These are phyloP conservation scores for Didymella pomorum DNA, from an alignment of 2,329 filamentous ascomycete species.

Conservation along the genomic window DNA sequence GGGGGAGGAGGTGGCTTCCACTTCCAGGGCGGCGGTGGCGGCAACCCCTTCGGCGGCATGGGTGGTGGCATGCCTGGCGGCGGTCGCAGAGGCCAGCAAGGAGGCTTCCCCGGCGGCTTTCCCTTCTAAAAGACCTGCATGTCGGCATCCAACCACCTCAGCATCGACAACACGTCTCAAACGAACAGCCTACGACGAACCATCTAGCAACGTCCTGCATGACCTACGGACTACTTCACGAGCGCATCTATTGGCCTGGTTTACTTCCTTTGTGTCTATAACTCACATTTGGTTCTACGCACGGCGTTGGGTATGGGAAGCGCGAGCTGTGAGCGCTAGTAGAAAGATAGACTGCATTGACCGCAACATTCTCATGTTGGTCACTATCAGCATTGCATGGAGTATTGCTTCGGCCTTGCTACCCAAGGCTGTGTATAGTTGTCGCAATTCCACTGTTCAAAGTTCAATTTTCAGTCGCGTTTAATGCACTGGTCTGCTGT, in stretches of 20 bases:
- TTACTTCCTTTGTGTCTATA: slow-evolving; percentile 35
- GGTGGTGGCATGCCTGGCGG: slow-evolving; percentile 46
- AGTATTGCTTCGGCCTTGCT: slow-evolving; percentile 21
- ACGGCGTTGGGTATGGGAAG: slow-evolving; percentile 40
- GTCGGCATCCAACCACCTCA: neutral
- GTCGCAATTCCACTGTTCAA: slow-evolving; percentile 7
- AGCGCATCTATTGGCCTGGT: slow-evolving; percentile 20
- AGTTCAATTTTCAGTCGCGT: too few relatives aligned
- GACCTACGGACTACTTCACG: slow-evolving; percentile 21
- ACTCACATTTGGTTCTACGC: slow-evolving; percentile 28
- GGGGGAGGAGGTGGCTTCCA: slow-evolving; percentile 59
- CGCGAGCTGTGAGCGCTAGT: slow-evolving; percentile 30
- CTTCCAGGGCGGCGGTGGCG: slow-evolving; percentile 50
- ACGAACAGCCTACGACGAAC: slow-evolving; percentile 1
- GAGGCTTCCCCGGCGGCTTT: slow-evolving; percentile 34
- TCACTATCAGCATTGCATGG: slow-evolving; percentile 32
- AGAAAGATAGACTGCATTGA: slow-evolving; percentile 30
- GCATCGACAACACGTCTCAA: neutral
- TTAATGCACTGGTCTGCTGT: too few relatives aligned
- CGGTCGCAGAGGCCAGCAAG: slow-evolving; percentile 36
- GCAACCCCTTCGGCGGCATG: slow-evolving; percentile 47
- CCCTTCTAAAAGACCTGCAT: slow-evolving; percentile 28
- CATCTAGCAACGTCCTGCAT: slow-evolving; percentile 9
- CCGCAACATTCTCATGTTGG: slow-evolving; percentile 19
- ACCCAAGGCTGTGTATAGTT: slow-evolving; percentile 16